A percentile compares a stretch with the other conserved stretches of the same genome.
Evolutionary conservation across 257 asterid genomes (phyloP).

Genomic region (Nicotiana tabacum): DNA sequence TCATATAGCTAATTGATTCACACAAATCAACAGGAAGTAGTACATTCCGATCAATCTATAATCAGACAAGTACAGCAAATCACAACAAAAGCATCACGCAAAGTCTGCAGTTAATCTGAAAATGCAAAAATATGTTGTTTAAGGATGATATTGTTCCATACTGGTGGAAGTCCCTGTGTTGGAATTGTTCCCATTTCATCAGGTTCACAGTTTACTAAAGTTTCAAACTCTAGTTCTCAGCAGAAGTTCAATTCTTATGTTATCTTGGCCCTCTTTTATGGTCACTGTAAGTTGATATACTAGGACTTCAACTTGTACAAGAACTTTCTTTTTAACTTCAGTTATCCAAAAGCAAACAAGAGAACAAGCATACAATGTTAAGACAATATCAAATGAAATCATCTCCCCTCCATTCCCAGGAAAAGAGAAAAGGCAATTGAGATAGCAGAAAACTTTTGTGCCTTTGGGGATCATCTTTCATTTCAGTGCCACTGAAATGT

Average conservation of each 20-base stretch:
- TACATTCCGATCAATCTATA: background rate
- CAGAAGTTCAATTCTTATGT: background rate
- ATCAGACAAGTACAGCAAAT: background rate
- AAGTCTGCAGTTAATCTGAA: background rate
- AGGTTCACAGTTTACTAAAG: background rate
- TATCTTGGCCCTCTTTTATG: background rate
- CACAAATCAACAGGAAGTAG: background rate
- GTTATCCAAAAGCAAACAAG: background rate
- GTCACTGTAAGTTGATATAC: background rate
- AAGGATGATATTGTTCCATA: background rate
- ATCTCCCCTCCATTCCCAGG: no score
- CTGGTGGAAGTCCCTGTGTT: background rate
- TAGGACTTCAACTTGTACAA: background rate
- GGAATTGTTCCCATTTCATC: background rate
- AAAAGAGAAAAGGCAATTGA: no score
- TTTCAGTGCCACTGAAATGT: no score
- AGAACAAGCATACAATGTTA: no score
- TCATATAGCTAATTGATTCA: background rate
- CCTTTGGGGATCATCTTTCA: no score
- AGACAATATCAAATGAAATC: no score
- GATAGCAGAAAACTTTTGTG: no score
- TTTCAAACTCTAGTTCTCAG: background rate
- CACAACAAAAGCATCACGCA: background rate
- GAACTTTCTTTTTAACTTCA: background rate
- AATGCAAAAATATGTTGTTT: background rate